A percentile compares a stretch with the other conserved stretches of the same genome.
Evolutionary conservation across 495 filamentous ascomycete species (phyloP).

Genomic region (Neurospora discreta): DNA sequence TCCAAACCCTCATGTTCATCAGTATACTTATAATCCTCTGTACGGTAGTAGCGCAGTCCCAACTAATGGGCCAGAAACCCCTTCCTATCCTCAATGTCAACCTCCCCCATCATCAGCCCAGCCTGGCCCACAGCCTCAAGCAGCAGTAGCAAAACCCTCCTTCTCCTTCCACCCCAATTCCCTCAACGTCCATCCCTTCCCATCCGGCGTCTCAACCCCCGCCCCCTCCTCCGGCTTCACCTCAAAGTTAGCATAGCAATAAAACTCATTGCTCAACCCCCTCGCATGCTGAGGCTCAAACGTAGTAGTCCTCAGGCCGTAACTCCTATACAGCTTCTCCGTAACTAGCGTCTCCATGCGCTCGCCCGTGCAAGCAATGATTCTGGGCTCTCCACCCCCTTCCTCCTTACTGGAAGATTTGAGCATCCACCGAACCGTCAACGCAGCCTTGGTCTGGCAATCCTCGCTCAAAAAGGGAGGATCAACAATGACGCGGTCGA

Average conservation of each 20-base stretch:
- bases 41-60: neutral
- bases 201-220: neutral
- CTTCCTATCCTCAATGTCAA: neutral
- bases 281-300: slow-evolving; percentile 54
- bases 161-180: neutral
- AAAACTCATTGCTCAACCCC: slow-evolving; percentile 66
- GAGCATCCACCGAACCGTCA: slow-evolving; percentile 59
- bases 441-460: slow-evolving; percentile 71
- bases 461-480: slow-evolving; percentile 70
- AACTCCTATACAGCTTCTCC: slow-evolving; percentile 36
- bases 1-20: neutral
- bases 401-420: no score
- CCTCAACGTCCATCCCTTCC: neutral
- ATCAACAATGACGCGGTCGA: slow-evolving; percentile 60
- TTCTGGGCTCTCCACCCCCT: neutral
- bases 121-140: neutral
- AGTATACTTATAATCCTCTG: neutral
- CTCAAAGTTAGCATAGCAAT: slow-evolving; percentile 67
- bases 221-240: slow-evolving; percentile 18
- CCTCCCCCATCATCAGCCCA: neutral
- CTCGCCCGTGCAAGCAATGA: slow-evolving; percentile 67
- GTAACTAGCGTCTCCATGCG: slow-evolving; percentile 45
- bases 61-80: neutral
- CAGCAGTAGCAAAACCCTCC: neutral
- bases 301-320: slow-evolving; percentile 43